phyloP scores from a whole-genome alignment of 225 moss, liverwort and hornwort genomes.

The Sphagnum tenellum region DNA sequence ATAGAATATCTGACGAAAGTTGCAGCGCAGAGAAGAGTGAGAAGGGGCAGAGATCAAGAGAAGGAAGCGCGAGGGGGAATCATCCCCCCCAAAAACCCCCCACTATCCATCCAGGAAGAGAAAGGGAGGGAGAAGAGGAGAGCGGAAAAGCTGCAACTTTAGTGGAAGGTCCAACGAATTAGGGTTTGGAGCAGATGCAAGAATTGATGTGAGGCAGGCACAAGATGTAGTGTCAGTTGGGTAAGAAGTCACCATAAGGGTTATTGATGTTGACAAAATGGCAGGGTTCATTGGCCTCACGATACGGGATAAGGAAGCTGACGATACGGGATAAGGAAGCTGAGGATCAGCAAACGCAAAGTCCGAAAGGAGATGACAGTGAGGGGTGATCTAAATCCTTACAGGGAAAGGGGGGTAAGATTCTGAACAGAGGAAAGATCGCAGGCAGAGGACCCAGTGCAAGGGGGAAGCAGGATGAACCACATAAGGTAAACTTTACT shows the following conservation, averaged over 20 bases:
- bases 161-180: too few species aligned
- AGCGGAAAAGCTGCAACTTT: too few species aligned
- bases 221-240: conserved; percentile 60
- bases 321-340: conserved; percentile 44
- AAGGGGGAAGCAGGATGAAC: conserved; percentile 35
- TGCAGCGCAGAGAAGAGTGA: too few species aligned
- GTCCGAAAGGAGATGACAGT: conserved; percentile 7
- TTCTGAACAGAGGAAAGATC: conserved; percentile 60
- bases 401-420: conserved; percentile 46
- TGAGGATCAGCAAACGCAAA: conserved; percentile 22
- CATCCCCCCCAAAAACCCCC: too few species aligned
- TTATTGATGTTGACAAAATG: conserved; percentile 58
- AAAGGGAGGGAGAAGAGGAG: too few species aligned
- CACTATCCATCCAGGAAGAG: too few species aligned
- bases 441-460: conserved; percentile 43
- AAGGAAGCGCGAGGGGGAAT: too few species aligned
- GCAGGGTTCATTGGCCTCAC: conserved; percentile 62
- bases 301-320: conserved; percentile 57
- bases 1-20: too few species aligned
- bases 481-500: conserved; percentile 56
- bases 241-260: conserved; percentile 68
- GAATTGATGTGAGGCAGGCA: conserved; percentile 41
- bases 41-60: too few species aligned
- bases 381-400: conserved; percentile 9
- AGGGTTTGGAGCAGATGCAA: too few species aligned